Percentiles rank a stretch among this genome's conserved stretches.
phyloP scores from a whole-genome alignment of 768 basidiomycete genomes.

The Auricularia cornea region DNA sequence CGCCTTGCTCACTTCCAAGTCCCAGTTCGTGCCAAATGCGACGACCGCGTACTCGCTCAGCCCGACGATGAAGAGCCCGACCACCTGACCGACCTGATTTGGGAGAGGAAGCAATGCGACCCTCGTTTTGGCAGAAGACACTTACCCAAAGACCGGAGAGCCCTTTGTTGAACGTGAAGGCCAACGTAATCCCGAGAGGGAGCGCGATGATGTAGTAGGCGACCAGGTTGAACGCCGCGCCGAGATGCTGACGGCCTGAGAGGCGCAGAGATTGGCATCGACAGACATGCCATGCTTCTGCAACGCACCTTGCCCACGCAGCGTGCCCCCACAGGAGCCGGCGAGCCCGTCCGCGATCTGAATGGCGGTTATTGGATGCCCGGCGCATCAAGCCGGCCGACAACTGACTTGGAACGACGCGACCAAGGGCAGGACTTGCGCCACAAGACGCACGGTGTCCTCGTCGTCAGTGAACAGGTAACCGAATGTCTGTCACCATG shows the following conservation, averaged over 20 bases:
- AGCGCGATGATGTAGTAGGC: conserved; percentile 52
- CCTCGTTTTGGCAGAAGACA: conserved; percentile 7
- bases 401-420: conserved; percentile 43
- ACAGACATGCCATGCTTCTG: background rate
- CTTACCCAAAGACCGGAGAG: conserved; percentile 47
- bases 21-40: conserved; percentile 44
- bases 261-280: conserved; percentile 1
- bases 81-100: conserved; percentile 48
- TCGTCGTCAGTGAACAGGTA: conserved; percentile 61
- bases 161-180: conserved; percentile 33
- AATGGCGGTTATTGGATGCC: background rate
- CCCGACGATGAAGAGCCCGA: conserved; percentile 66
- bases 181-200: conserved; percentile 44
- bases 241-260: conserved; percentile 53
- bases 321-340: conserved; percentile 41
- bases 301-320: conserved; percentile 38
- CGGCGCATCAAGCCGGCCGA: background rate
- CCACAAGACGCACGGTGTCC: conserved; percentile 42
- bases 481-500: conserved; percentile 43
- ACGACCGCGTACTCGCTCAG: conserved; percentile 58
- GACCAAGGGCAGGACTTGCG: conserved; percentile 43
- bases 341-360: conserved; percentile 46
- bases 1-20: conserved; percentile 33
- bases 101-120: background rate
- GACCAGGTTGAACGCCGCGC: conserved; percentile 63